phyloP scores from a whole-genome alignment of 2,329 filamentous ascomycete species.

The Chrysosporium queenslandicum region DNA sequence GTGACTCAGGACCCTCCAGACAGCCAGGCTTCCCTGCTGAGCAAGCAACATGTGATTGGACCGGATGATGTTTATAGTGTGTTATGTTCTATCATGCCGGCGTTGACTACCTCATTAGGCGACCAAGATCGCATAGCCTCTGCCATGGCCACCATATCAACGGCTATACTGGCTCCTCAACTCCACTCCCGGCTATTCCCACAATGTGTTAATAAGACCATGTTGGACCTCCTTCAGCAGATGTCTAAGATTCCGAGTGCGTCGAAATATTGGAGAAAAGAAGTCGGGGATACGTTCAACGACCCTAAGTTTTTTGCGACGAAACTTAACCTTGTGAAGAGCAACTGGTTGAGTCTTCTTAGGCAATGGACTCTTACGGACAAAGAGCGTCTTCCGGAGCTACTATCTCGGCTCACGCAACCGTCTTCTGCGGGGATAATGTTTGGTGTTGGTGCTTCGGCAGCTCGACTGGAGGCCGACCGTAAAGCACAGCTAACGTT shows the following conservation, averaged over 20 bases:
- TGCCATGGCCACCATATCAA: slow-evolving; percentile 70
- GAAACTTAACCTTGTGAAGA: slow-evolving; percentile 53
- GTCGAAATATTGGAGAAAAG: slow-evolving; percentile 87
- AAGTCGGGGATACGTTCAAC: slow-evolving; percentile 84
- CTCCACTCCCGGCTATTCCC: slow-evolving; percentile 81
- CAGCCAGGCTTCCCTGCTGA: slow-evolving; percentile 25
- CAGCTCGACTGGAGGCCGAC: slow-evolving; percentile 88
- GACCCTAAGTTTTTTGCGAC: slow-evolving; percentile 77
- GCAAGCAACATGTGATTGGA: slow-evolving; percentile 33
- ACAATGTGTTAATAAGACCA: slow-evolving; percentile 63
- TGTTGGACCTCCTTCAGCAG: slow-evolving; percentile 64
- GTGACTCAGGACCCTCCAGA: slow-evolving; percentile 35
- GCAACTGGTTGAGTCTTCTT: slow-evolving; percentile 72
- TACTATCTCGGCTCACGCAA: slow-evolving; percentile 66
- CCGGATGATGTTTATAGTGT: slow-evolving; percentile 71
- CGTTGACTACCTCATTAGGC: slow-evolving; percentile 69
- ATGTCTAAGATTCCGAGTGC: slow-evolving; percentile 67
- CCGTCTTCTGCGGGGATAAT: slow-evolving; percentile 93
- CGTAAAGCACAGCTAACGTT: slow-evolving; percentile 85
- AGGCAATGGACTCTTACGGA: slow-evolving; percentile 76
- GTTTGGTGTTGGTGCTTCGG: slow-evolving; percentile 94
- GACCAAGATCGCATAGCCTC: slow-evolving; percentile 74
- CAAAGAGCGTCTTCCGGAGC: slow-evolving; percentile 76
- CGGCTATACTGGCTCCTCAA: slow-evolving; percentile 69
- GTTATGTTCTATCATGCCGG: slow-evolving; percentile 66